Conservation (phyloP, 169 alveolate species). For the Cryptosporidium muris region DNA sequence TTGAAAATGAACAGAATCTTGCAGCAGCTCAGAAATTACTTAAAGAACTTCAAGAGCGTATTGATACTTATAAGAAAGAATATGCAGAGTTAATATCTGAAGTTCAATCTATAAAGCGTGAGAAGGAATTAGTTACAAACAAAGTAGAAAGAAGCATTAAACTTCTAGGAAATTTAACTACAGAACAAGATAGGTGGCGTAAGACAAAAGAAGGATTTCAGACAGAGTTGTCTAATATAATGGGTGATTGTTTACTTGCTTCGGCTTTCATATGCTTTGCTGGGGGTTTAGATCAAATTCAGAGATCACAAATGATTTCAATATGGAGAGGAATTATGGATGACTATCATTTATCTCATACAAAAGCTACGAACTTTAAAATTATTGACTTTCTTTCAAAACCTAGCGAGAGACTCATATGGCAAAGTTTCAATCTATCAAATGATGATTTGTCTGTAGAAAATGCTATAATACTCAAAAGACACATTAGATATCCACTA, state of each 20-base stretch:
- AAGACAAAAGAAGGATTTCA: constrained; percentile 83
- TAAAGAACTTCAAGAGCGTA: constrained; percentile 84
- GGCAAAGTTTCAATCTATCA: constrained; percentile 90
- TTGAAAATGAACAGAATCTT: constrained; percentile 84
- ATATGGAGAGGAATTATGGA: constrained; percentile 78
- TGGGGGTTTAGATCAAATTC: constrained; percentile 54
- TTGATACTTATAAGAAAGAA: constrained; percentile 90
- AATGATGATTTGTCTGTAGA: constrained; percentile 96
- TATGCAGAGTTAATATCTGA: constrained; percentile 93
- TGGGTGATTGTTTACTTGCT: constrained; percentile 94
- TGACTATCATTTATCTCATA: constrained; percentile 76
- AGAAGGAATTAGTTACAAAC: constrained; percentile 90
- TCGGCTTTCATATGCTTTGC: constrained; percentile 88
- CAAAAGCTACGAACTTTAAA: constrained; percentile 85
- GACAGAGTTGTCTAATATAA: constrained; percentile 82
- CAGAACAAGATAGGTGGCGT: constrained; percentile 94
- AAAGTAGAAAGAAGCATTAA: constrained; percentile 91
- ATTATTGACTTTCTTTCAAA: constrained; percentile 92
- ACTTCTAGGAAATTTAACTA: constrained; percentile 83
- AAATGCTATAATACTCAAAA: constrained; percentile 90
- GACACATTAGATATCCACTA: constrained; percentile 93
- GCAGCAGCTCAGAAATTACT: constrained; percentile 82
- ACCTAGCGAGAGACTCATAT: constrained; percentile 89
- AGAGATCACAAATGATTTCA: constrained; percentile 6
- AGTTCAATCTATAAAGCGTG: constrained; percentile 89